phyloP scores from a whole-genome alignment of 257 asterid genomes.

The Marsdenia floribunda region DNA sequence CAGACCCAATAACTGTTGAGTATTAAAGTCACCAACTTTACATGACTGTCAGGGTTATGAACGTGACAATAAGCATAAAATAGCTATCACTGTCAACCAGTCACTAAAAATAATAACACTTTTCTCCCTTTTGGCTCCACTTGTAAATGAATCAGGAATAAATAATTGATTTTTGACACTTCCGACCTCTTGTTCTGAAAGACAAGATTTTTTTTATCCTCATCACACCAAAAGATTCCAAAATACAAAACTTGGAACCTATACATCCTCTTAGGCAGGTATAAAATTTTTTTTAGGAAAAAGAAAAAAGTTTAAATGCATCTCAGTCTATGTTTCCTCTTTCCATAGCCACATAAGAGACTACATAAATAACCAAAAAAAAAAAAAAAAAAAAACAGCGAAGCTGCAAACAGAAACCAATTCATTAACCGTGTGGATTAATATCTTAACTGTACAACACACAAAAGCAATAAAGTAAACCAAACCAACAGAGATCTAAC shows the following conservation, averaged over 20 bases:
- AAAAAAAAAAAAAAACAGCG: background rate
- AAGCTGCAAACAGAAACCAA: background rate
- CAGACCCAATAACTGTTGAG: background rate
- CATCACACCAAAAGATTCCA: background rate
- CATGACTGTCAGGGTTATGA: background rate
- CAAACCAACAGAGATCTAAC: slow-evolving; percentile 9
- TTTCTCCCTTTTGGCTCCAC: background rate
- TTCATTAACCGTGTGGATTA: background rate
- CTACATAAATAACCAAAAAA: background rate
- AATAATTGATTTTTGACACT: background rate
- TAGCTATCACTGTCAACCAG: background rate
- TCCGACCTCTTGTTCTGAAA: background rate
- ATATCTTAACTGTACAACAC: background rate
- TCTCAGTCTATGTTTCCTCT: background rate
- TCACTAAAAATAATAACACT: background rate
- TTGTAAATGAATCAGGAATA: background rate
- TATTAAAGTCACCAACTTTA: background rate
- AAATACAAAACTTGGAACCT: no score
- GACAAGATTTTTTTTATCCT: background rate
- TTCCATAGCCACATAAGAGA: background rate
- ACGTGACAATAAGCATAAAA: background rate
- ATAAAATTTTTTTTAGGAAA: background rate
- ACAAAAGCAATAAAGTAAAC: background rate
- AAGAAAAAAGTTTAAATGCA: background rate
- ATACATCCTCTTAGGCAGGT: no score